These are phyloP conservation scores for Coemansia biformis DNA, from an alignment of 192 early-diverging fungal genomes.

Conservation along the genomic window DNA sequence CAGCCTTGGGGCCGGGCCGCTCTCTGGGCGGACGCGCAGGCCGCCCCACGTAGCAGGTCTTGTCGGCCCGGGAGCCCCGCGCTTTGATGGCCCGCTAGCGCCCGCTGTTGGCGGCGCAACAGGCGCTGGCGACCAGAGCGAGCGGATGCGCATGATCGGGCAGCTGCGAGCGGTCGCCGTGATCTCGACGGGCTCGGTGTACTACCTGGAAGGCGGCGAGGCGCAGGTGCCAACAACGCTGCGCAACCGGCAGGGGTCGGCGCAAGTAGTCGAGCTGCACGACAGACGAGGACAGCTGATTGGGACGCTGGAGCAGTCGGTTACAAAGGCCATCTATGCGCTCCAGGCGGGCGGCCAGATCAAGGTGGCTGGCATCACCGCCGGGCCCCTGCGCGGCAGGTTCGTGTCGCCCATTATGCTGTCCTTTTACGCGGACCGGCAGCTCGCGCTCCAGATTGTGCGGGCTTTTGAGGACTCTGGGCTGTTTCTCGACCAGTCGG, in stretches of 20 bases:
- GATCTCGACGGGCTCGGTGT: constrained; percentile 21
- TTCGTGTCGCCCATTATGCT: constrained; percentile 32
- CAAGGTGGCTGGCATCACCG: constrained; percentile 18
- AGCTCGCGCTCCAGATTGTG: constrained; percentile 18
- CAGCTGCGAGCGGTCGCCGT: constrained; percentile 33
- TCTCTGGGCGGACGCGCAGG: no score
- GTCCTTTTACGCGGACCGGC: constrained; percentile 30
- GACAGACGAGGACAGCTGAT: constrained; percentile 21
- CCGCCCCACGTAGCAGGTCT: no score
- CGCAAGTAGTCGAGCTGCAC: constrained; percentile 27
- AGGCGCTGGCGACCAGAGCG: no score
- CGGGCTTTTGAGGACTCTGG: constrained; percentile 25
- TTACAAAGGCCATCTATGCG: constrained; percentile 22
- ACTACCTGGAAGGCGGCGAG: constrained; percentile 19
- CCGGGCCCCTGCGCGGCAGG: constrained; percentile 28
- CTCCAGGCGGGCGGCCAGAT: constrained; percentile 24
- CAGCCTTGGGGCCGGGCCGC: no score
- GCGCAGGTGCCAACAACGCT: constrained; percentile 25
- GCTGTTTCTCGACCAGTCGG: constrained; percentile 39
- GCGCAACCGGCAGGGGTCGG: constrained; percentile 17
- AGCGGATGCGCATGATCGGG: constrained; percentile 38
- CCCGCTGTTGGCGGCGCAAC: no score
- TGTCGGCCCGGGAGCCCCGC: no score
- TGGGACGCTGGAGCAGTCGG: constrained; percentile 37
- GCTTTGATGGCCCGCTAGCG: no score